Conservation (phyloP, 257 asterid genomes). For the Asclepias syriaca region DNA sequence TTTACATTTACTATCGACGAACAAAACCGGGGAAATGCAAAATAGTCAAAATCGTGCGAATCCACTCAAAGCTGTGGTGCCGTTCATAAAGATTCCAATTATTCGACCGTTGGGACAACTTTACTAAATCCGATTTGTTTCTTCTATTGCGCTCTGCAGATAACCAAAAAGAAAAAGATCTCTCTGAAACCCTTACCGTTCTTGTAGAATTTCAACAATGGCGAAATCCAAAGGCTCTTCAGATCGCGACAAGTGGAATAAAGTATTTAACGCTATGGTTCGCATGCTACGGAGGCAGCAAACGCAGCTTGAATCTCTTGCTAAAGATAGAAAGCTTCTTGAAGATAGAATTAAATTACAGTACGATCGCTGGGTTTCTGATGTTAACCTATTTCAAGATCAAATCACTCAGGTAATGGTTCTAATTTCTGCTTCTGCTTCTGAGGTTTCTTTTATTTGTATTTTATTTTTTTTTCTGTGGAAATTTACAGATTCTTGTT, state of each 20-base stretch:
- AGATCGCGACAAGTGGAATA: slow-evolving; percentile 49
- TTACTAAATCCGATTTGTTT: slow-evolving; percentile 14
- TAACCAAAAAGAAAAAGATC: not conserved
- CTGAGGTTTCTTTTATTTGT: not conserved
- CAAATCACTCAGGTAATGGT: slow-evolving; percentile 48
- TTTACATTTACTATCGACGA: too few species aligned
- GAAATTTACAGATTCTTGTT: not conserved
- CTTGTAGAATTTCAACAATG: slow-evolving; percentile 33
- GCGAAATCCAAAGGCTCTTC: slow-evolving; percentile 35
- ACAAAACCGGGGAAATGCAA: too few species aligned
- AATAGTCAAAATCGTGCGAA: too few species aligned
- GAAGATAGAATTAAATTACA: slow-evolving; percentile 38
- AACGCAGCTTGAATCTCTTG: slow-evolving; percentile 29
- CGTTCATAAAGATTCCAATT: not conserved
- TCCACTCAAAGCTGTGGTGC: not conserved
- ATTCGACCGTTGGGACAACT: slow-evolving; percentile 24
- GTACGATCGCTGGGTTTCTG: slow-evolving; percentile 28
- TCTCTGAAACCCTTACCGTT: slow-evolving; percentile 1
- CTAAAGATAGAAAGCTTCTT: slow-evolving; percentile 49
- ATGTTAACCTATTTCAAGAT: slow-evolving; percentile 25
- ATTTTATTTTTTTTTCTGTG: not conserved
- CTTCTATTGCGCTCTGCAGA: not conserved
- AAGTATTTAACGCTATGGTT: slow-evolving; percentile 40
- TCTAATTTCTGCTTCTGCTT: not conserved
- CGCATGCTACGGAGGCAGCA: slow-evolving; percentile 40